Percentiles rank a stretch among this genome's conserved stretches.
phyloP scores from a whole-genome alignment of 495 filamentous ascomycete species.

The Clohesyomyces aquaticus region DNA sequence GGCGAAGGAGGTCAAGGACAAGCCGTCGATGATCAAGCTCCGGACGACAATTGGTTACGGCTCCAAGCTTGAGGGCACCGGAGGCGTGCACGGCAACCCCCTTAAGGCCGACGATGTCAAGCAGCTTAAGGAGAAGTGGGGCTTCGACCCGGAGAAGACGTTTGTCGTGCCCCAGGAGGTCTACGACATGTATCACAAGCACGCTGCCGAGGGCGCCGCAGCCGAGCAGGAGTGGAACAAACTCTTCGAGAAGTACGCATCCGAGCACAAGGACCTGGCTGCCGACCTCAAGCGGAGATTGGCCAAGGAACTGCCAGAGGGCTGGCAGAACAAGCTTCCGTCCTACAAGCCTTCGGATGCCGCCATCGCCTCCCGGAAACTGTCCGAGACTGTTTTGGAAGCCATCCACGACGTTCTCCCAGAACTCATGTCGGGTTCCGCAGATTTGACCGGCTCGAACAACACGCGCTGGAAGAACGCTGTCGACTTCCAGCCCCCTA shows the following conservation, averaged over 20 bases:
- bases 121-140: conserved; percentile 89
- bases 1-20: conserved; percentile 86
- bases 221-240: conserved; percentile 94
- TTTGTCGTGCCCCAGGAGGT: conserved; percentile 95
- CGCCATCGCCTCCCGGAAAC: conserved; percentile 88
- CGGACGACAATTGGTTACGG: conserved; percentile 98
- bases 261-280: conserved; percentile 73
- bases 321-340: conserved; percentile 94
- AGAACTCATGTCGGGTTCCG: conserved; percentile 93
- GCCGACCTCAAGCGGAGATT: conserved; percentile 83
- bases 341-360: conserved; percentile 86
- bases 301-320: conserved; percentile 83
- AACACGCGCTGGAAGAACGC: conserved; percentile 98
- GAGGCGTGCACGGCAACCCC: conserved; percentile 92
- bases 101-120: conserved; percentile 92
- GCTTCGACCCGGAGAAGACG: conserved; percentile 91
- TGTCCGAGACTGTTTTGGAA: conserved; percentile 90
- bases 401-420: conserved; percentile 83
- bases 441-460: conserved; percentile 97
- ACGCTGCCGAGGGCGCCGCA: conserved; percentile 80
- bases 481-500: conserved; percentile 94
- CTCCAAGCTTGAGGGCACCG: conserved; percentile 89
- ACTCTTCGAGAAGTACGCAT: conserved; percentile 82
- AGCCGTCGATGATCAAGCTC: conserved; percentile 95
- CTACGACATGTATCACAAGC: conserved; percentile 86